phyloP scores from a whole-genome alignment of 2,329 filamentous ascomycete species.

The Fusarium udum region DNA sequence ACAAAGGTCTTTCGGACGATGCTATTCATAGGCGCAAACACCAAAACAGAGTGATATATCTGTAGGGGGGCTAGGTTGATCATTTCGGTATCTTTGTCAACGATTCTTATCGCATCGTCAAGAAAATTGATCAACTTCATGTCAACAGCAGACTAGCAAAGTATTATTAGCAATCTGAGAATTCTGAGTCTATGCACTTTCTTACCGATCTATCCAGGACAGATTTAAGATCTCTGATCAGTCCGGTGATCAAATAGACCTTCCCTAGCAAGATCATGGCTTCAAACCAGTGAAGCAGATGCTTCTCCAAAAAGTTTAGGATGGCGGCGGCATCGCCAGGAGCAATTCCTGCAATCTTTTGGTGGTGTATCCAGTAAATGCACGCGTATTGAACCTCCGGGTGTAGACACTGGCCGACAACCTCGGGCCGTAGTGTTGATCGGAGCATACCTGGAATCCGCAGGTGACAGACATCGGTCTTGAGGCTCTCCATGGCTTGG shows the following conservation, averaged over 20 bases:
- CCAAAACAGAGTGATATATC: background rate
- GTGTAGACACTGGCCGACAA: background rate
- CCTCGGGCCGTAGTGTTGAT: background rate
- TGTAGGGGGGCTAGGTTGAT: background rate
- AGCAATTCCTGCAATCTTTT: background rate
- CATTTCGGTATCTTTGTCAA: background rate
- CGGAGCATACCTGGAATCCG: background rate
- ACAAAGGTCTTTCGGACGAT: background rate
- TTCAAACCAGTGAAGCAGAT: background rate
- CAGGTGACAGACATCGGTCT: background rate
- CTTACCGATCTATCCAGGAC: background rate
- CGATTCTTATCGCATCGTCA: background rate
- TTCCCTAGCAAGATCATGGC: accelerated
- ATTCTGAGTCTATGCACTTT: accelerated
- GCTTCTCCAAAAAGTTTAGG: background rate
- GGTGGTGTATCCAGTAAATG: background rate
- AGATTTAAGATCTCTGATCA: background rate
- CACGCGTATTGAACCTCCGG: background rate
- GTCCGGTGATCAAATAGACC: background rate
- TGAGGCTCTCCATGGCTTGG: background rate
- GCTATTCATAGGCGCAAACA: background rate
- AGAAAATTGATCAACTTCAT: background rate
- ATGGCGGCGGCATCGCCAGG: background rate
- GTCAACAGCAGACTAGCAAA: background rate
- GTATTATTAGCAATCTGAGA: background rate